A percentile compares a stretch with the other conserved stretches of the same genome.
Evolutionary conservation across 306 rosid genomes (phyloP).

Genomic region (Cercis canadensis): DNA sequence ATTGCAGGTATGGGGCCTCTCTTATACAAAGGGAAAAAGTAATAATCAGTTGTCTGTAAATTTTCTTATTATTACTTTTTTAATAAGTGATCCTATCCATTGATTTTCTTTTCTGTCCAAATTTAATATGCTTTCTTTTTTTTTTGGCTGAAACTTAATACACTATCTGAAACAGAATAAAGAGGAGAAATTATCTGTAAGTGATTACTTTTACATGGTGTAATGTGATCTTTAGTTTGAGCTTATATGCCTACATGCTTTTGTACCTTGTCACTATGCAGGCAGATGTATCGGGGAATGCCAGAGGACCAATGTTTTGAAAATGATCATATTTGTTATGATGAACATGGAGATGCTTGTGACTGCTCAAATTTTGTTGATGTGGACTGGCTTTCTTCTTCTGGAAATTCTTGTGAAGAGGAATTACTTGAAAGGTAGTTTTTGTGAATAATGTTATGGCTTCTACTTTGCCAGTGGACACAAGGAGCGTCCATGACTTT

Average conservation of each 20-base stretch:
- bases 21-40: background rate
- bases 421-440: conserved; percentile 75
- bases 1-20: conserved; percentile 61
- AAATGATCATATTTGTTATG: conserved; percentile 59
- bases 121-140: background rate
- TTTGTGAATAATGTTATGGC: background rate
- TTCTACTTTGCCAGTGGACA: conserved; percentile 7
- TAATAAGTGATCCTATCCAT: conserved; percentile 2
- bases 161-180: background rate
- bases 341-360: conserved; percentile 68
- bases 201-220: conserved; percentile 42
- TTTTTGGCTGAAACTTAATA: too few relatives aligned
- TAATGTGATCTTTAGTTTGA: conserved; percentile 33
- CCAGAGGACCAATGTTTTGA: conserved; percentile 56
- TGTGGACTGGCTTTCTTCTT: conserved; percentile 81
- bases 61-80: conserved; percentile 7
- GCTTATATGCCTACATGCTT: background rate
- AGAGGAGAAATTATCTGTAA: background rate
- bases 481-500: background rate
- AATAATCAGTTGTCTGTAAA: background rate
- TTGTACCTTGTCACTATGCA: conserved; percentile 24
- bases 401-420: conserved; percentile 93
- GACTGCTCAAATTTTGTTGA: conserved; percentile 81
- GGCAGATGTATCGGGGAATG: conserved; percentile 54
- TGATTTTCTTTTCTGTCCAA: conserved; percentile 6